These are phyloP conservation scores for Rhytidiadelphus loreus DNA, from an alignment of 225 moss, liverwort and hornwort species.

Conservation along the genomic window DNA sequence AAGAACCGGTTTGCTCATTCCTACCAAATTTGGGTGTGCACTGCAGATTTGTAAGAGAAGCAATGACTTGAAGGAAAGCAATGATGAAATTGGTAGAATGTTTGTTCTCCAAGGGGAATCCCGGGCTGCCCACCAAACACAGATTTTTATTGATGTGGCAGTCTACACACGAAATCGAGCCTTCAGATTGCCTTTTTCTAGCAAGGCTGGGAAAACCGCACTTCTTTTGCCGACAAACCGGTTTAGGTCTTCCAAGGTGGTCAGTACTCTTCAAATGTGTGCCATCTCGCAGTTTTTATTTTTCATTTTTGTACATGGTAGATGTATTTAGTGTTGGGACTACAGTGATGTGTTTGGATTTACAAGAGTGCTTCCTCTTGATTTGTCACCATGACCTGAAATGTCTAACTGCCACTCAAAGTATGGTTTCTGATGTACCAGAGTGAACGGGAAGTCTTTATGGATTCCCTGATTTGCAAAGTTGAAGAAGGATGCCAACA, in stretches of 20 bases:
- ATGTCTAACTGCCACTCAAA: neutral
- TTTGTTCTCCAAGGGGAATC: constrained; percentile 74
- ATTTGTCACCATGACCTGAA: neutral
- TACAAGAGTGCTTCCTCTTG: neutral
- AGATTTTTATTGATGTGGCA: constrained; percentile 64
- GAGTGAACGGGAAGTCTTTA: constrained; percentile 49
- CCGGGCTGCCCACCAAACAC: constrained; percentile 26
- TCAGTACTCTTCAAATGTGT: constrained; percentile 5
- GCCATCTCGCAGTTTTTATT: neutral
- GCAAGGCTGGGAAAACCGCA: constrained; percentile 87
- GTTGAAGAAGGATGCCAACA: constrained; percentile 62
- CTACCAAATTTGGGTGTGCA: neutral
- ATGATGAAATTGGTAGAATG: constrained; percentile 35
- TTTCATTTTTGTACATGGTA: neutral
- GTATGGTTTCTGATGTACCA: constrained; percentile 17
- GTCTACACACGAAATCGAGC: constrained; percentile 93
- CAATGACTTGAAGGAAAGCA: constrained; percentile 28
- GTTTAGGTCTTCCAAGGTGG: constrained; percentile 46
- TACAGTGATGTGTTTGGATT: neutral
- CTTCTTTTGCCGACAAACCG: constrained; percentile 62
- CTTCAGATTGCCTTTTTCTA: constrained; percentile 82
- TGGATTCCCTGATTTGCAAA: constrained; percentile 82
- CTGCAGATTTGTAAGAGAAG: constrained; percentile 76
- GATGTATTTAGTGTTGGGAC: neutral
- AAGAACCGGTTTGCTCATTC: neutral